Base-by-base conservation (phyloP, 345 rosid genomes). In the Eutrema yunnanense region DNA sequence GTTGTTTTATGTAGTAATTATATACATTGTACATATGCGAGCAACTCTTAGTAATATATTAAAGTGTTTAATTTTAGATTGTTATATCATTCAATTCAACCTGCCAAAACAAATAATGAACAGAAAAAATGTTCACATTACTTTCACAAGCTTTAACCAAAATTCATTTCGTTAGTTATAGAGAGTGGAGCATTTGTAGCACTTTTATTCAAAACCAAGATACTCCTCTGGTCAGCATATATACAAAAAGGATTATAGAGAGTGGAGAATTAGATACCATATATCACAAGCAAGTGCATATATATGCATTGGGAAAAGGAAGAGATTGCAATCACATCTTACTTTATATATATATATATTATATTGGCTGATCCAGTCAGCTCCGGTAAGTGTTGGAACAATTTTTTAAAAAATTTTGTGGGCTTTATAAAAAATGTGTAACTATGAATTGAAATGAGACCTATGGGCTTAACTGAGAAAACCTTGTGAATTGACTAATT, bases 81-180 rank as follows among this genome's bases (percentile, higher is more conserved):
- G 36, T 29, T 22, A 22, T 30, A 53, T 32, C 7, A 32, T 54
- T 6, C n/a, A 12, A 41, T 78, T 92, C 92, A 40, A 90, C 96
- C 96, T 90, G 69, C 48, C 4, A 81, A 41, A 22, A 30, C 11
- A 59, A 61, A 63, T 51, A 41, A 46, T 13, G 16, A 2, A 14
- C 51, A 55, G 4, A 43, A 9, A 2, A 33, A 22, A 9, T 11
- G 22, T 29, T 10, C 33, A 58, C 37, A 19, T 13, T 6, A 40
- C 9, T 51, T 51, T 44, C 32, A 57, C 60, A 57, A 50, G 32
- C 30, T 60, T 60, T 60, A 37, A 49, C 38, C 6, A 71, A 38
- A 29, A 49, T 2, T 5, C 72, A 16, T 42, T 38, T n/a, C 8
- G 26, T 22, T 22, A 22, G 26, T 22, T 22, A 22, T 22, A 22